Base-by-base conservation (phyloP, 345 rosid species). In the Moricandia arvensis region DNA sequence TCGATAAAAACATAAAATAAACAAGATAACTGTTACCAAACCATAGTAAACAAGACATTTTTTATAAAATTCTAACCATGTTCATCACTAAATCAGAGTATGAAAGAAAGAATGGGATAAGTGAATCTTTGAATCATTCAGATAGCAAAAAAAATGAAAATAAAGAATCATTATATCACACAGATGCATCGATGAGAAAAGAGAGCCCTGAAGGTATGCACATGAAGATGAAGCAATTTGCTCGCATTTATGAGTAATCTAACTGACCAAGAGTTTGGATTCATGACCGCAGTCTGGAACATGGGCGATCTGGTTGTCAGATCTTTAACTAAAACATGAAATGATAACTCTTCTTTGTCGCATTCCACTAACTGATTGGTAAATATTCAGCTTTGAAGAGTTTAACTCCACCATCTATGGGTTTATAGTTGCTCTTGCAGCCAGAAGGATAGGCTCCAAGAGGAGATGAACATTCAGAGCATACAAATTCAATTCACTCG, bases 331-430 rank as follows among this genome's bases (percentile, higher is more conserved):
- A 92, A 75, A 43, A 93, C 85, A 63, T 93, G 85, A 71, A 86
- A 95, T 12, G 99, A 88, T 79, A 95, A 81, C 79, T 94, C 97
- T 47, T 90, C 97, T 81, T 86, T 82, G 4, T 92, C 88, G 57
- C 81, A 87, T 80, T 88, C 93, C 69, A 87, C 75, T 16, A 89
- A 85, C 80, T 89, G 88, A 83, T 83, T 84, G 5, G 90, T 76
- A 70, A 41, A 41, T 9, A 37, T 37, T 8, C 79, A 86, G 74
- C 98, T 89, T 94, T 94, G 66, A 89, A 90, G 63, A 94, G 80
- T 75, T 96, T 84, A 82, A 91, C 84, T 72, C 95, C 97, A 78
- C 85, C 87, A 71, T 94, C 97, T 59, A 89, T 59, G 12, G 88
- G 85, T 15, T 79, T 73, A 64, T 4, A 9, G 1, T 60, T 76